A percentile compares a stretch with the other conserved stretches of the same genome.
Evolutionary conservation across 352 stramenopile species (phyloP).

Genomic region (Phytopythium cucurbitacearum): DNA sequence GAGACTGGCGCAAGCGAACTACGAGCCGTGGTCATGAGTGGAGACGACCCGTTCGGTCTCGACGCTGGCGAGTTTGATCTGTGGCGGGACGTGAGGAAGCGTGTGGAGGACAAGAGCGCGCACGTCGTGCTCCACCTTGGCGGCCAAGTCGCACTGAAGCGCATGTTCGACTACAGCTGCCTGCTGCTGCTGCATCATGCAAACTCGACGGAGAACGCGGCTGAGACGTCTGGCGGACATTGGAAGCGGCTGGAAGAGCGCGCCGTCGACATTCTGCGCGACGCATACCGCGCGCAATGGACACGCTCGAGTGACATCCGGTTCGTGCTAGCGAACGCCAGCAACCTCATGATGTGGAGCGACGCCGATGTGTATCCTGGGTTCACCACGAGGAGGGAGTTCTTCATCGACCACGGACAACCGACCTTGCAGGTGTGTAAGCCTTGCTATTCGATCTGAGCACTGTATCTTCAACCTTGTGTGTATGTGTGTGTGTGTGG

Average conservation of each 20-base stretch:
- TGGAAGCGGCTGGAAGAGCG: constrained; percentile 47
- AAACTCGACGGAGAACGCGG: constrained; percentile 13
- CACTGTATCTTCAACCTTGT: background rate
- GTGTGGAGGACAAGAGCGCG: constrained; percentile 21
- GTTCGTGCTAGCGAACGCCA: constrained; percentile 53
- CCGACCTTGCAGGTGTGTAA: constrained; percentile 40
- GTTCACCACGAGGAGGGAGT: constrained; percentile 49
- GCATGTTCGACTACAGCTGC: constrained; percentile 69
- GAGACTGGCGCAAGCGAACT: constrained; percentile 17
- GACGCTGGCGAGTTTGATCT: constrained; percentile 38
- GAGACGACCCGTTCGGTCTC: constrained; percentile 41
- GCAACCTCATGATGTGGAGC: constrained; percentile 84
- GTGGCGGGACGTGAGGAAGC: constrained; percentile 38
- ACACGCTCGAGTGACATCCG: constrained; percentile 34
- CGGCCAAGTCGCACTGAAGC: constrained; percentile 58
- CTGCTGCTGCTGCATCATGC: constrained; percentile 50
- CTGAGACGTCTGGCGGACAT: background rate
- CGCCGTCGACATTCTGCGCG: constrained; percentile 47
- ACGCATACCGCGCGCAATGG: constrained; percentile 72
- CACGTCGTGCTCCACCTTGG: constrained; percentile 64
- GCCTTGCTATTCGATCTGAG: background rate
- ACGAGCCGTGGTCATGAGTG: constrained; percentile 36
- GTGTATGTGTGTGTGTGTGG: background rate
- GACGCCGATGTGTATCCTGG: constrained; percentile 66
- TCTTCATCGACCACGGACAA: constrained; percentile 57